Evolutionary conservation across 1,284 basidiomycete species (phyloP).

Genomic region (Cutaneotrichosporon dermatis): DNA sequence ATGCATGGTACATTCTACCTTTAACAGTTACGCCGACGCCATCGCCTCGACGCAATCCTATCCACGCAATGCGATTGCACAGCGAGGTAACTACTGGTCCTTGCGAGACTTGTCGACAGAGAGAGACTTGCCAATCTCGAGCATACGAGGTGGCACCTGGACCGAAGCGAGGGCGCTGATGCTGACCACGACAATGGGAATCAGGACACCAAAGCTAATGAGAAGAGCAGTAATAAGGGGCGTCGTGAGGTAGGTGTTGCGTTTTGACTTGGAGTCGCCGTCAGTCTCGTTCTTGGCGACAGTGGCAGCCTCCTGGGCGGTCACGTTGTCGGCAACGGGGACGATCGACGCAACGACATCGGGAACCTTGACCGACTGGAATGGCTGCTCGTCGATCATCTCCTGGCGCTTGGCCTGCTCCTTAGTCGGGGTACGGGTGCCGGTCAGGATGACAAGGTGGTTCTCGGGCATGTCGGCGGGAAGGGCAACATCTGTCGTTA

Average conservation of each 20-base stretch:
- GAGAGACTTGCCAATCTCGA: slow-evolving; percentile 43
- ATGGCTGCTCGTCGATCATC: slow-evolving; percentile 5
- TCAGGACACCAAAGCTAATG: slow-evolving; percentile 63
- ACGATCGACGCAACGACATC: slow-evolving; percentile 52
- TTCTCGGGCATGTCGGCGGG: slow-evolving; percentile 20
- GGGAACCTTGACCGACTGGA: slow-evolving; percentile 59
- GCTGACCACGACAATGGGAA: slow-evolving; percentile 65
- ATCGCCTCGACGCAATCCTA: not conserved
- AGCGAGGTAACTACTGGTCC: slow-evolving; percentile 57
- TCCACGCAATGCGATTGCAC: not conserved
- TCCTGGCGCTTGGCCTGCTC: slow-evolving; percentile 7
- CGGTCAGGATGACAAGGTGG: slow-evolving; percentile 39
- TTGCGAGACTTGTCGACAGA: slow-evolving; percentile 65
- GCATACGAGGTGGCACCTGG: slow-evolving; percentile 56
- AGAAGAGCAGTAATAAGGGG: slow-evolving; percentile 68
- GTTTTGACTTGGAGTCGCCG: slow-evolving; percentile 27
- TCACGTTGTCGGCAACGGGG: too few species aligned
- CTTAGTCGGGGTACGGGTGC: slow-evolving; percentile 22
- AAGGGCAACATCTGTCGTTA: slow-evolving; percentile 9
- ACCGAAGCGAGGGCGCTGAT: slow-evolving; percentile 68
- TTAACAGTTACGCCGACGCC: not conserved
- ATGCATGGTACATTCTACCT: slow-evolving; percentile 5
- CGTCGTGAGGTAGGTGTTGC: slow-evolving; percentile 72
- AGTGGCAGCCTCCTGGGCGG: not conserved
- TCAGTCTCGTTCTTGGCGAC: slow-evolving; percentile 9